phyloP scores from a whole-genome alignment of 495 filamentous ascomycete species.

The Neurospora sp. region DNA sequence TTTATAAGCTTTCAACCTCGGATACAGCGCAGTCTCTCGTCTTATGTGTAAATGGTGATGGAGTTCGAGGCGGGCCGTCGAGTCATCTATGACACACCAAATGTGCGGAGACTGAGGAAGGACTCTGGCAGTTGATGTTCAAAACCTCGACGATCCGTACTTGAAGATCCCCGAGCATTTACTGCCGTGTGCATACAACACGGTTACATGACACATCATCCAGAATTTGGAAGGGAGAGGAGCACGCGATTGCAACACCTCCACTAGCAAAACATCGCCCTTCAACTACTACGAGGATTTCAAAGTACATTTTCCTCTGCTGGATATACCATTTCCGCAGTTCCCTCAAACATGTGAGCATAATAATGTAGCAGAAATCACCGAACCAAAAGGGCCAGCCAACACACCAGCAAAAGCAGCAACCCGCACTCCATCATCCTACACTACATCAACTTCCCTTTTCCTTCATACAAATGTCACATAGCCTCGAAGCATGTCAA shows the following conservation, averaged over 20 bases:
- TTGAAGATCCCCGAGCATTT: background rate
- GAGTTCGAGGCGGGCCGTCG: background rate
- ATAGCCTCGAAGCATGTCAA: slow-evolving; percentile 37
- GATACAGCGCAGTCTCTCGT: background rate
- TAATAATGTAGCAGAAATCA: background rate
- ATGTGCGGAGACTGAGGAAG: background rate
- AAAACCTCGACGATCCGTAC: background rate
- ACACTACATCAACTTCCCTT: background rate
- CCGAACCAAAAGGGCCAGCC: background rate
- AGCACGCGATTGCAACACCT: background rate
- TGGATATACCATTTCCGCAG: background rate
- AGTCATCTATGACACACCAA: background rate
- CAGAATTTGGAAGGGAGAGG: background rate
- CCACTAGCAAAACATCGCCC: background rate
- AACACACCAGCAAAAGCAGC: background rate
- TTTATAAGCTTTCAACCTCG: background rate
- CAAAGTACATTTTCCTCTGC: background rate
- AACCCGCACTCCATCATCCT: background rate
- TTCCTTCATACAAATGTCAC: slow-evolving; percentile 36
- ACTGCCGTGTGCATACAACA: background rate
- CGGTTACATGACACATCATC: background rate
- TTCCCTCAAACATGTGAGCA: background rate
- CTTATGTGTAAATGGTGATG: background rate
- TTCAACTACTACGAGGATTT: background rate
- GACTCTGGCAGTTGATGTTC: background rate